These are phyloP conservation scores for Scutellaria baicalensis DNA, from an alignment of 257 asterid species.

Conservation along the genomic window DNA sequence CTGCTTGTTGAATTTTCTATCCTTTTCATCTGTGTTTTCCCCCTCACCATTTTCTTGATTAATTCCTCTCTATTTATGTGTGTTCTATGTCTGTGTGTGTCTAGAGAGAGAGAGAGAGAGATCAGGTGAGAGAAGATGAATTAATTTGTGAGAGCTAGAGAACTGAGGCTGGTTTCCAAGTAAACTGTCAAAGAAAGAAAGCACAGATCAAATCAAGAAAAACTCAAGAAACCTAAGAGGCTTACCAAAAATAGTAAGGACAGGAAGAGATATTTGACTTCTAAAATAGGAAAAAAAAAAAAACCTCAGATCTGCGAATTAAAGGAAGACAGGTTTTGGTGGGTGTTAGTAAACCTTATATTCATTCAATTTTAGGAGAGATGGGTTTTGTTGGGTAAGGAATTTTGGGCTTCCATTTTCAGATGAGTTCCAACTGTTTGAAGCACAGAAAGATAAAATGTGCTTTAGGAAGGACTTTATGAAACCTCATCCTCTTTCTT, in stretches of 20 bases:
- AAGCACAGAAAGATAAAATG: not conserved
- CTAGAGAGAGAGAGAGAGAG: too few relatives aligned
- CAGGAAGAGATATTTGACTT: slow-evolving; percentile 6
- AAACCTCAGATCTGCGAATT: slow-evolving; percentile 33
- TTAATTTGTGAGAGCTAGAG: not conserved
- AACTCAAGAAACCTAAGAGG: not conserved
- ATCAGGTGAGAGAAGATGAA: not conserved
- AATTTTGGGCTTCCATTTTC: not conserved
- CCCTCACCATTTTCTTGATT: slow-evolving; percentile 43
- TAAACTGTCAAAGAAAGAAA: not conserved
- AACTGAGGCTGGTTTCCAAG: not conserved
- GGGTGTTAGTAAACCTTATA: slow-evolving; percentile 13
- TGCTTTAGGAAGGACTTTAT: not conserved
- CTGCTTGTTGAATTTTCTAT: slow-evolving; percentile 56
- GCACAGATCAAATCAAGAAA: not conserved
- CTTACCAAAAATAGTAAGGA: slow-evolving; percentile 6
- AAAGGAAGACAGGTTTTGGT: not conserved
- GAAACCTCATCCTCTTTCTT: slow-evolving; percentile 15
- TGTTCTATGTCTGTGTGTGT: not conserved
- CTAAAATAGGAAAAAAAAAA: slow-evolving; percentile 7
- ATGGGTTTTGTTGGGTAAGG: not conserved
- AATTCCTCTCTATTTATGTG: not conserved
- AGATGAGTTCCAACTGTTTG: not conserved
- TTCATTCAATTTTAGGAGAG: not conserved
- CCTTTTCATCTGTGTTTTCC: slow-evolving; percentile 57